These are phyloP conservation scores for Emergomyces pasteurianus DNA, from an alignment of 2,329 filamentous ascomycete genomes.

Conservation along the genomic window DNA sequence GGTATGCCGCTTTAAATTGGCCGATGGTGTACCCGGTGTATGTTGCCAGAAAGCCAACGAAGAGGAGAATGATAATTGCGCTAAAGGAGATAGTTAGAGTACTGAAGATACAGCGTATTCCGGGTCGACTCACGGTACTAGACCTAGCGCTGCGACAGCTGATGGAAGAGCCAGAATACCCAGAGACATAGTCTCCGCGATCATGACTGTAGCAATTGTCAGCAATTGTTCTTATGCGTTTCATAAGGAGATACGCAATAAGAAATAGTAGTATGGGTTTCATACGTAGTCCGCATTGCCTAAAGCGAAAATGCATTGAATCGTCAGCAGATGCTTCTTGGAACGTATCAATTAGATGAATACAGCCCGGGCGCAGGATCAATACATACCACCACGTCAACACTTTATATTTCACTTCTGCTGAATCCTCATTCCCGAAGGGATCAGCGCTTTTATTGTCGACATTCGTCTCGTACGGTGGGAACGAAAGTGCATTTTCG, in stretches of 20 bases:
- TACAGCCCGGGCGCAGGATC: too few species aligned
- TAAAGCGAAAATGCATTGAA: conserved; percentile 7
- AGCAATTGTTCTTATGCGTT: background rate
- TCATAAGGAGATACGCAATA: conserved; percentile 6
- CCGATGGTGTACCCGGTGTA: conserved; percentile 51
- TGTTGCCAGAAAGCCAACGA: conserved; percentile 44
- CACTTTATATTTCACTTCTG: conserved; percentile 40
- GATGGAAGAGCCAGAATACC: conserved; percentile 45
- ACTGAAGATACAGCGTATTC: background rate
- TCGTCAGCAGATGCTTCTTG: background rate
- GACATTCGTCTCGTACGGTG: background rate
- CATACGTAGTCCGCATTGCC: conserved; percentile 34
- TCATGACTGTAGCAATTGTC: conserved; percentile 34
- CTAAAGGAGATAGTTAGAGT: conserved; percentile 13
- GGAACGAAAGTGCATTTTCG: background rate
- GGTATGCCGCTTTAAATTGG: conserved; percentile 45
- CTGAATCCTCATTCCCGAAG: conserved; percentile 29
- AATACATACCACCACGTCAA: conserved; percentile 36
- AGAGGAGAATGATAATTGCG: conserved; percentile 42
- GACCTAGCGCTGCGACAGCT: conserved; percentile 40
- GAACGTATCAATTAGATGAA: background rate
- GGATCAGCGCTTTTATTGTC: conserved; percentile 18
- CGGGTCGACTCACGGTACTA: conserved; percentile 34
- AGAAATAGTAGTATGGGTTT: background rate
- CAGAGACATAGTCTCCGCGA: conserved; percentile 48